Percentiles rank a stretch among this genome's conserved stretches.
Conservation (phyloP, 2,329 filamentous ascomycete species). For the Xylariaceae sp. region DNA sequence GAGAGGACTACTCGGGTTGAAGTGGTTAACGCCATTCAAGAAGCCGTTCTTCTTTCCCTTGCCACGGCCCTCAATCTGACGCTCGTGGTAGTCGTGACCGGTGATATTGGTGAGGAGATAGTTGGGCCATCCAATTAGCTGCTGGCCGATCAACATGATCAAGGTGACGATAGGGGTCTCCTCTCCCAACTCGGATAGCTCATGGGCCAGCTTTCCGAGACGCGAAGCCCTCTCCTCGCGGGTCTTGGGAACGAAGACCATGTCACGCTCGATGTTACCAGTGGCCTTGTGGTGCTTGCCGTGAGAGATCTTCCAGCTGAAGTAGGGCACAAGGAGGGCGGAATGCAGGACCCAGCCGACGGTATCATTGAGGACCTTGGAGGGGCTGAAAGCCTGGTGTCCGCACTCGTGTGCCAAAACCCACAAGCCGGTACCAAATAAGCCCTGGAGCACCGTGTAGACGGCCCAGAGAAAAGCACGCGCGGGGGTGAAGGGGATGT, state of each 20-base stretch:
- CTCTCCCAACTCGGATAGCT: slow-evolving; percentile 84
- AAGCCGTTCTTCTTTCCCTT: slow-evolving; percentile 84
- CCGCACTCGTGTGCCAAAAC: slow-evolving; percentile 97
- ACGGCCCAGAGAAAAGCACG: slow-evolving; percentile 60
- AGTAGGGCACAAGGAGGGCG: slow-evolving; percentile 86
- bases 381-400: slow-evolving; percentile 94
- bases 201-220: slow-evolving; percentile 68
- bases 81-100: slow-evolving; percentile 90
- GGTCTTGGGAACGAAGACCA: slow-evolving; percentile 97
- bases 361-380: slow-evolving; percentile 81
- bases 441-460: slow-evolving; percentile 77
- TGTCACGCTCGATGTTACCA: slow-evolving; percentile 93
- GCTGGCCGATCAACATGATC: slow-evolving; percentile 69
- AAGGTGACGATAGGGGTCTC: slow-evolving; percentile 86
- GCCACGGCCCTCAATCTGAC: slow-evolving; percentile 87
- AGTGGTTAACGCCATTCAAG: slow-evolving; percentile 85
- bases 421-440: slow-evolving; percentile 93
- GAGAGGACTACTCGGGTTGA: slow-evolving; percentile 78
- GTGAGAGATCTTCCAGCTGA: slow-evolving; percentile 99
- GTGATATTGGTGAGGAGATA: slow-evolving; percentile 91
- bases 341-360: slow-evolving; percentile 92
- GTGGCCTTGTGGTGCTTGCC: slow-evolving; percentile 99
- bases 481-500: slow-evolving; percentile 62
- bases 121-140: slow-evolving; percentile 87
- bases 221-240: slow-evolving; percentile 73